phyloP scores from a whole-genome alignment of 2,329 filamentous ascomycete species.

The Chaetomiaceae sp. region DNA sequence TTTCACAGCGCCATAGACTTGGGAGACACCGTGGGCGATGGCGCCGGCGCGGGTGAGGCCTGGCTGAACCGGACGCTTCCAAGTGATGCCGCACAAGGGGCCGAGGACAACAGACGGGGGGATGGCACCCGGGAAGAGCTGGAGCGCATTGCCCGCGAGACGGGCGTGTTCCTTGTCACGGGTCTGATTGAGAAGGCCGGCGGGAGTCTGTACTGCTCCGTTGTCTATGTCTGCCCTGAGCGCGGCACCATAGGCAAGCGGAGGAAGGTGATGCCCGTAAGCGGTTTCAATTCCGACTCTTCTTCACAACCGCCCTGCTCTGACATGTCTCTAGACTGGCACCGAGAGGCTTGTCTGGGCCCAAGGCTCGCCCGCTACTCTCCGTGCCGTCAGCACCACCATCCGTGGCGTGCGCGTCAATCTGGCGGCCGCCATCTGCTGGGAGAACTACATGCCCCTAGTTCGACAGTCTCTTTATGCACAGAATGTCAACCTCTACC shows the following conservation, averaged over 20 bases:
- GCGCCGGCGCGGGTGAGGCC: constrained; percentile 60
- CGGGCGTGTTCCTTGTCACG: constrained; percentile 74
- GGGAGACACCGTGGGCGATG: constrained; percentile 62
- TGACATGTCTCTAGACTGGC: constrained; percentile 47
- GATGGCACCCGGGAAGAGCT: constrained; percentile 69
- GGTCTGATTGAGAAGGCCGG: constrained; percentile 75
- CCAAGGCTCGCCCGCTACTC: constrained; percentile 71
- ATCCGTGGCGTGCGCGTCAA: constrained; percentile 76
- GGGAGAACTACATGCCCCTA: constrained; percentile 95
- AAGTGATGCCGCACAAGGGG: constrained; percentile 2
- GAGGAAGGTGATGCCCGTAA: constrained; percentile 82
- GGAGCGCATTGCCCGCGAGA: constrained; percentile 68
- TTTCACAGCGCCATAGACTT: constrained; percentile 75
- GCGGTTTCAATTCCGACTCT: constrained; percentile 29
- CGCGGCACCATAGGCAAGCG: constrained; percentile 74
- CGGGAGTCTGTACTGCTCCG: constrained; percentile 78
- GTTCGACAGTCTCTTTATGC: constrained; percentile 76
- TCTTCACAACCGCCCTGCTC: not conserved
- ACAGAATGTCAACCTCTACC: constrained; percentile 87
- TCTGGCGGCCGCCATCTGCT: constrained; percentile 84
- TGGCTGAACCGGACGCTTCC: constrained; percentile 61
- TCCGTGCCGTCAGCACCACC: constrained; percentile 70
- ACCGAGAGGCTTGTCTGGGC: constrained; percentile 83
- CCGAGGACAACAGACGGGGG: constrained; percentile 29
- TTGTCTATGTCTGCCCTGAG: constrained; percentile 72